Evolutionary conservation across 306 rosid genomes (phyloP), one percentile per base, ranked within the genome.

Genomic region (Inga leiocalycina): DNA sequence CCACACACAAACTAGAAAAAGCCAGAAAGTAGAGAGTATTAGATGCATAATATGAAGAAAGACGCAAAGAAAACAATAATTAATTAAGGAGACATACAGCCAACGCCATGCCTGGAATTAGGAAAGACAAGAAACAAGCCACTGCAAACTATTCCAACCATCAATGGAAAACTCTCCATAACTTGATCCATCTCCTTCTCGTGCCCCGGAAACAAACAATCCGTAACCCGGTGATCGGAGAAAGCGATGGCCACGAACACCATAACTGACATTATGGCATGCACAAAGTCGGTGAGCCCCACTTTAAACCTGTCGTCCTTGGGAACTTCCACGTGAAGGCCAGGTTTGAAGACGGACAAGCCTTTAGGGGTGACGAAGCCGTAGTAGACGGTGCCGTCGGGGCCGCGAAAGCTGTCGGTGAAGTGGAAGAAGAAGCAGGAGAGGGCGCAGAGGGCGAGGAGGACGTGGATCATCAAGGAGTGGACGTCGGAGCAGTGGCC

Each of bases 351-450:
- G 10, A 94, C 88, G 0, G 93, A 88, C 81, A 94, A 74, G 10
- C 97, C 98, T 0, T 39, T 78, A 0, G 83, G 86, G 0, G 97
- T 94, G 35, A 93, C 95, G n/a, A 91, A 86, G 3, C 97, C 97
- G 10, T 90, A 93, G 82, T 90, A 94, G 8, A 93, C 65, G 14
- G 81, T 84, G 1, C 90, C 95, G 13, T 93, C 97, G 0, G 90
- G 75, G 6, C 93, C 92, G 0, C 82, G 88, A 69, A 92, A 94
- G 56, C 94, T 91, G 68, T 89, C 93, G 0, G 94, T 94, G 82
- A 92, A 91, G 81, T 91, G 97, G 45, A 91, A 91, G 93, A 94
- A 88, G 89, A 94, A 94, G 87, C 97, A 94, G 0, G 96, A 94
- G 44, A 94, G 89, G 2, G 91, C 80, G 45, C 97, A 91, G 4